A percentile compares a stretch with the other conserved stretches of the same genome.
Conservation (phyloP, 2,329 filamentous ascomycete species). For the Harringtonia aguacate region DNA sequence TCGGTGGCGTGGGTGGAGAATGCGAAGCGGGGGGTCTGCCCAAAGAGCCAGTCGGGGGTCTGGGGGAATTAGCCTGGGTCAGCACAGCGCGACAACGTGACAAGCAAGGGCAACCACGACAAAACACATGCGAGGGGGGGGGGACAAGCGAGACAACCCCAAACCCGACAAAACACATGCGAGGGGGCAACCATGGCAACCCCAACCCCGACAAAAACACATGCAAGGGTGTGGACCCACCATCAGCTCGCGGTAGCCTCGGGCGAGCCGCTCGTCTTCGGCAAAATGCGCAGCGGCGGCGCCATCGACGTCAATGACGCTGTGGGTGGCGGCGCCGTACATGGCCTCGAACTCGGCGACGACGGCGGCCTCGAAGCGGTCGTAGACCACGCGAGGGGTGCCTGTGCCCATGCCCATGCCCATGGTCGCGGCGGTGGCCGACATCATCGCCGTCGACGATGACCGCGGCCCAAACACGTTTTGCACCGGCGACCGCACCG, state of each 20-base stretch:
- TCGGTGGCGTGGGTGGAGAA: constrained; percentile 53
- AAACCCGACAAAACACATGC: too few relatives aligned
- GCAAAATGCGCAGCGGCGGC: constrained; percentile 34
- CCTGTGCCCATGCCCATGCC: too few relatives aligned
- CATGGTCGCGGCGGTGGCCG: background rate
- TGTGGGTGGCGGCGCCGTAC: constrained; percentile 39
- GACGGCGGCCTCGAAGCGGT: constrained; percentile 43
- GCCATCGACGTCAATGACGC: constrained; percentile 33
- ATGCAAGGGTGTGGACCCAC: background rate
- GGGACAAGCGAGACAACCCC: too few relatives aligned
- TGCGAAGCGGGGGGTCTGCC: constrained; percentile 76
- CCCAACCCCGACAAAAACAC: background rate
- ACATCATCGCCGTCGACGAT: constrained; percentile 20
- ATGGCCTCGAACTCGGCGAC: constrained; percentile 54
- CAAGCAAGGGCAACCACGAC: background rate
- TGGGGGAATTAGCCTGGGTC: too few relatives aligned
- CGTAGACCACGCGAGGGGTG: too few relatives aligned
- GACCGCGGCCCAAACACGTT: constrained; percentile 55
- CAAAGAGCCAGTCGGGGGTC: constrained; percentile 67
- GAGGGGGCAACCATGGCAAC: background rate
- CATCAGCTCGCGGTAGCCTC: constrained; percentile 47
- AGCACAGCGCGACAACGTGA: too few relatives aligned
- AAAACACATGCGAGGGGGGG: background rate
- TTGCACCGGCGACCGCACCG: constrained; percentile 72
- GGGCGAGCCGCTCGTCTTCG: constrained; percentile 29